These are phyloP conservation scores for Amylocarpus encephaloides DNA, from an alignment of 2,329 filamentous ascomycete species.

Conservation along the genomic window DNA sequence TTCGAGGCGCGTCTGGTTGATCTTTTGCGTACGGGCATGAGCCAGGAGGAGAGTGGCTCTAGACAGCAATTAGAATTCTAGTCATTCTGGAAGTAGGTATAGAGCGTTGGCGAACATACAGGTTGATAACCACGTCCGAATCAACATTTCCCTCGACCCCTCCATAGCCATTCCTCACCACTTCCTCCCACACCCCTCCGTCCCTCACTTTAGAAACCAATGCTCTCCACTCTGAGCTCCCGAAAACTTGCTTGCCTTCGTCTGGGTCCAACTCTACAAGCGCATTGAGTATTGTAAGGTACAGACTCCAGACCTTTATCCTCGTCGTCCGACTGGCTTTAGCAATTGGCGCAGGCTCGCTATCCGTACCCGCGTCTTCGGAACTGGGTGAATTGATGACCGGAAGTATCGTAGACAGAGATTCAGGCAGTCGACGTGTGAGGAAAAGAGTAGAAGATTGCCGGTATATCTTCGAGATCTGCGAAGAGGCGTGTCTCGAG, in stretches of 20 bases:
- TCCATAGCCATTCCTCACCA: constrained; percentile 80
- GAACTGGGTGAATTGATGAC: constrained; percentile 57
- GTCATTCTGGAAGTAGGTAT: constrained; percentile 6
- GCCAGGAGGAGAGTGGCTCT: constrained; percentile 85
- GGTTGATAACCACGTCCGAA: constrained; percentile 84
- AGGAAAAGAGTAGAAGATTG: constrained; percentile 92
- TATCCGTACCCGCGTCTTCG: constrained; percentile 32
- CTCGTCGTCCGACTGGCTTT: constrained; percentile 74
- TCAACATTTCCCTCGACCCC: constrained; percentile 87
- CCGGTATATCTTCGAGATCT: constrained; percentile 87
- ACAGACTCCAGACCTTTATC: constrained; percentile 96
- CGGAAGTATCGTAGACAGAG: constrained; percentile 76
- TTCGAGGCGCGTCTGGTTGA: constrained; percentile 85
- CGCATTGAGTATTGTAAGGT: constrained; percentile 86
- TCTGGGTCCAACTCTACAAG: constrained; percentile 83
- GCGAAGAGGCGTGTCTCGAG: constrained; percentile 55
- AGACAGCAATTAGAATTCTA: constrained; percentile 19
- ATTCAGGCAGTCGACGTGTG: constrained; percentile 86
- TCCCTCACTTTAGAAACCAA: constrained; percentile 80
- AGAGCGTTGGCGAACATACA: constrained; percentile 46
- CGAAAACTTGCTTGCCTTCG: constrained; percentile 85
- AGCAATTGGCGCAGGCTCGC: constrained; percentile 59
- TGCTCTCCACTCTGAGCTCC: constrained; percentile 74
- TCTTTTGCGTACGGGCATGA: constrained; percentile 75
- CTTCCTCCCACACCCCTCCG: constrained; percentile 90